A percentile compares a stretch with the other conserved stretches of the same genome.
Conservation (phyloP, 805 yeast species). For the Zygosaccharomyces pseudorouxii region DNA sequence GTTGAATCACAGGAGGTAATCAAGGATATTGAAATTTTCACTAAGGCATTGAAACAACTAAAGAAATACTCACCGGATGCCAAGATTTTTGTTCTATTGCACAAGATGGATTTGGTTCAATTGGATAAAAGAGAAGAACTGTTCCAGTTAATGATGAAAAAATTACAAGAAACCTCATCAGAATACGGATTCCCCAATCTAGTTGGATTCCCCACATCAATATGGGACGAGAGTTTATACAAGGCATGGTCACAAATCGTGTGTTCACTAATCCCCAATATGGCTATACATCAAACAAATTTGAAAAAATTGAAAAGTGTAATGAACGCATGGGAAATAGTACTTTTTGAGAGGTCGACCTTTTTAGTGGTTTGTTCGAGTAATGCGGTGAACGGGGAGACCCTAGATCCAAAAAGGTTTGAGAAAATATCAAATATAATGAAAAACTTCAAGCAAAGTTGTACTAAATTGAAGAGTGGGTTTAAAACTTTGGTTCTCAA, state of each 20-base stretch:
- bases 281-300: constrained; percentile 71
- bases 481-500: constrained; percentile 71
- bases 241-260: constrained; percentile 97
- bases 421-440: constrained; percentile 92
- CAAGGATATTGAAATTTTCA: constrained; percentile 89
- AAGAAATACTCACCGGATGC: constrained; percentile 85
- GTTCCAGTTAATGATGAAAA: constrained; percentile 78
- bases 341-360: constrained; percentile 88
- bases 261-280: constrained; percentile 90
- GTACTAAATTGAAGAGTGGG: constrained; percentile 79
- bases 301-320: constrained; percentile 66
- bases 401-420: constrained; percentile 83
- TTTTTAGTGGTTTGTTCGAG: constrained; percentile 57
- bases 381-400: constrained; percentile 26
- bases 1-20: constrained; percentile 88
- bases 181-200: constrained; percentile 60
- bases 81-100: constrained; percentile 83
- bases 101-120: constrained; percentile 94
- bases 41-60: constrained; percentile 74
- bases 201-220: constrained; percentile 88
- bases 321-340: constrained; percentile 82
- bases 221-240: constrained; percentile 94
- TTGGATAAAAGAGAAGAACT: constrained; percentile 78
- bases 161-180: constrained; percentile 66
- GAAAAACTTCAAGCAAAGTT: constrained; percentile 90